A percentile compares a stretch with the other conserved stretches of the same genome.
These are phyloP conservation scores for Dothideomycetes sp. DNA, from an alignment of 2,329 filamentous ascomycete genomes.

Conservation along the genomic window DNA sequence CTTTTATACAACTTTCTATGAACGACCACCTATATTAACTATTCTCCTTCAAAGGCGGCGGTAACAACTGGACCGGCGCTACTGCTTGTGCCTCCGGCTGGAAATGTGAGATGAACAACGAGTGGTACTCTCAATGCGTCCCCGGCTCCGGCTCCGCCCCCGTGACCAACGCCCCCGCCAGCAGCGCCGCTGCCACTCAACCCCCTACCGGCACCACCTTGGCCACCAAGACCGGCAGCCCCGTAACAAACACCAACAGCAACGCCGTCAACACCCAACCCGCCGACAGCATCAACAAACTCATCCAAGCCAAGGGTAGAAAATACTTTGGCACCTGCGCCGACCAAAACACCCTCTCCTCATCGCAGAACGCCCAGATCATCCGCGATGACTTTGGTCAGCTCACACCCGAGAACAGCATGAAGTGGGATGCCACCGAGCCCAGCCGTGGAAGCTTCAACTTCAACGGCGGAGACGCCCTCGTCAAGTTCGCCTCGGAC, in stretches of 20 bases:
- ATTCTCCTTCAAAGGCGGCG: conserved; percentile 21
- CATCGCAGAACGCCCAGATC: conserved; percentile 44
- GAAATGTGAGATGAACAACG: conserved; percentile 27
- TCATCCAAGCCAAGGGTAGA: conserved; percentile 55
- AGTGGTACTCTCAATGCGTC: conserved; percentile 30
- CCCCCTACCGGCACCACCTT: neutral
- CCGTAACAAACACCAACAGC: conserved; percentile 5
- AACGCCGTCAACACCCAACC: conserved; percentile 9
- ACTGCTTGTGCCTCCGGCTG: conserved; percentile 27
- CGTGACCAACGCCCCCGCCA: neutral
- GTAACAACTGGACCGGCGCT: conserved; percentile 28
- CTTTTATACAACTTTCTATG: neutral
- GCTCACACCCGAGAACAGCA: conserved; percentile 59
- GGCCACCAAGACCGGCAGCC: neutral
- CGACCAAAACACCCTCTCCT: conserved; percentile 45
- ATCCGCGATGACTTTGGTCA: conserved; percentile 55
- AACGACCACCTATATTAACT: neutral
- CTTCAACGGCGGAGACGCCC: conserved; percentile 48
- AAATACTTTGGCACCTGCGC: conserved; percentile 53
- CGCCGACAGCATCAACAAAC: conserved; percentile 41
- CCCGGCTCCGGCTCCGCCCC: neutral
- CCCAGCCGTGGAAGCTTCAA: conserved; percentile 43
- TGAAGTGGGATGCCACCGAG: conserved; percentile 58
- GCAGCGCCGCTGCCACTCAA: neutral
- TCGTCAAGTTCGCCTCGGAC: conserved; percentile 48